Percentiles rank a stretch among this genome's conserved stretches.
phyloP scores from a whole-genome alignment of 164 flowering plant species.

The Stephania yunnanensis region DNA sequence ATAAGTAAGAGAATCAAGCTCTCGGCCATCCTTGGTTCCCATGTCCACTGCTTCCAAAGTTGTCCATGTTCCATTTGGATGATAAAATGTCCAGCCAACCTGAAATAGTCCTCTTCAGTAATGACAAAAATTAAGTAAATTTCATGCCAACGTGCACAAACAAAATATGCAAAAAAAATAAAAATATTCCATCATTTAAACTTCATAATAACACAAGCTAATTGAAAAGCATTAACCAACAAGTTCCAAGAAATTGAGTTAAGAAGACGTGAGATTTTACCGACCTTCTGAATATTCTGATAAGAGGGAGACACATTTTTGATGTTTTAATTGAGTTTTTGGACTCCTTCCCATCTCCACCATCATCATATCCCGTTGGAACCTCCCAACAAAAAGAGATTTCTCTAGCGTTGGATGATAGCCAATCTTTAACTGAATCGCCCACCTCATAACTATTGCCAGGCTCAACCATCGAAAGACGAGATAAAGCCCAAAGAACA shows the following conservation, averaged over 20 bases:
- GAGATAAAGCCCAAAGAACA: conserved; percentile 85
- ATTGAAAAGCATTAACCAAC: not conserved
- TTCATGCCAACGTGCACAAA: not conserved
- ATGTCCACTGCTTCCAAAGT: conserved; percentile 75
- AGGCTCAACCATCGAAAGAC: conserved; percentile 65
- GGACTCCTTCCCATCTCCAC: conserved; percentile 60
- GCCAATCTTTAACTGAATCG: conserved; percentile 52
- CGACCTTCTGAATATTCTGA: conserved; percentile 73
- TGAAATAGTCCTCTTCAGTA: conserved; percentile 28
- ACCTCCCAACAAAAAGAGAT: conserved; percentile 68
- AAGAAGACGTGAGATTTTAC: not conserved
- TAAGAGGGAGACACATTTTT: conserved; percentile 44
- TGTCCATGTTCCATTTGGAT: conserved; percentile 53
- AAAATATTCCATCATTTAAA: not conserved
- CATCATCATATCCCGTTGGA: conserved; percentile 87
- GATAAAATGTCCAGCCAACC: conserved; percentile 65
- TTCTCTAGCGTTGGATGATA: conserved; percentile 45
- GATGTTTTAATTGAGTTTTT: conserved; percentile 63
- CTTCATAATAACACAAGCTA: not conserved
- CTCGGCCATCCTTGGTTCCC: conserved; percentile 90
- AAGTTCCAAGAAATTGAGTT: not conserved
- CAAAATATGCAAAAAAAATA: not conserved
- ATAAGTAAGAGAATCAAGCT: conserved; percentile 80
- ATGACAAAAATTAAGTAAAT: not conserved
- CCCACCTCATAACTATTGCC: conserved; percentile 40